Base-by-base conservation (phyloP, 2,329 filamentous ascomycete genomes). In the Neospermospora avenae region DNA sequence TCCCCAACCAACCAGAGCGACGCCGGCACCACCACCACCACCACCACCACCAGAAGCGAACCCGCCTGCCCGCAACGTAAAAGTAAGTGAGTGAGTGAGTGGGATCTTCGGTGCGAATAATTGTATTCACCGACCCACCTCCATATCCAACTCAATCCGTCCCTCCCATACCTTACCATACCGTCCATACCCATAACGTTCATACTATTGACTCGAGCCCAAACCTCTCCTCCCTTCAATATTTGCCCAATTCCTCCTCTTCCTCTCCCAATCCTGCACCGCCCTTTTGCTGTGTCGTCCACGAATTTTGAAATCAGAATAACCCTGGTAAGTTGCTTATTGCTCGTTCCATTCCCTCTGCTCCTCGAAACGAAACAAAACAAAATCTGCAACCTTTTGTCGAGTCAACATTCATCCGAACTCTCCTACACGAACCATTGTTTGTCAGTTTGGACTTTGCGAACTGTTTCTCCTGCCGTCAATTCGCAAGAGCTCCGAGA, bases 281-380 rank as follows among this genome's bases (percentile, higher is more conserved):
- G 48, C 20, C 31, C 22, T 10, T 31, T 28, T 28, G 48, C 28
- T 31, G 48, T 35, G 24, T 37, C 48, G 5, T 51, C 48, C 48
- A 11, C n/a, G 20, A 39, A 34, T 53, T 41, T 51, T 48, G 37
- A 55, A 46, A 57, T 34, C 56, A 60, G 44, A 58, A 49, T 49
- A 35, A 31, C 35, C 45, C 20, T 58, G 55, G 61, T 63, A 63
- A 46, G 61, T 63, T 41, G 46, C 28, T 45, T 41, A 16, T 63
- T 41, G 46, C 28, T 45, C 41, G 11, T 37, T 34, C 44, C 20
- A 25, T 22, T 34, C 37, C 42, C 54, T 56, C 53, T 42, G 55
- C 28, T 24, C 51, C 11, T 42, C 8, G 18, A 39, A 57, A 51
- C 34, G 51, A 51, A 49, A 37, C 8, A 20, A 39, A 57, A 51